Conservation (phyloP, 1,284 basidiomycete genomes). For the Chiua sp. region DNA sequence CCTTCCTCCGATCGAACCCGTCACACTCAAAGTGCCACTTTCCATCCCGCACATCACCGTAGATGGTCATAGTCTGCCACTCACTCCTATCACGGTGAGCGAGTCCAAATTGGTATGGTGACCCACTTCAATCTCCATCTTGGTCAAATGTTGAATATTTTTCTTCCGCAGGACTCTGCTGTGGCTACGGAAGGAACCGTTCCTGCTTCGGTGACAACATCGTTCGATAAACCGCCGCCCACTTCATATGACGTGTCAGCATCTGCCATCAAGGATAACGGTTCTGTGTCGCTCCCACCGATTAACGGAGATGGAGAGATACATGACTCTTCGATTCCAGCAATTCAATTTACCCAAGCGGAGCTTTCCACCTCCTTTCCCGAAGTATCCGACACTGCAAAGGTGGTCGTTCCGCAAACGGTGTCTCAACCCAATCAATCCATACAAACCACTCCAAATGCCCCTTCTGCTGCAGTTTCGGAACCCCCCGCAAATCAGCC, state of each 20-base stretch:
- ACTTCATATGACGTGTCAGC: conserved; percentile 32
- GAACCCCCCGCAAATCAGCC: conserved; percentile 4
- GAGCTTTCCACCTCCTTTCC: not conserved
- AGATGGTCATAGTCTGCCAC: conserved; percentile 41
- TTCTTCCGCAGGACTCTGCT: conserved; percentile 25
- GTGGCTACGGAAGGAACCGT: conserved; percentile 27
- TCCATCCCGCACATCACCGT: conserved; percentile 36
- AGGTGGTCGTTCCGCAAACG: conserved; percentile 4
- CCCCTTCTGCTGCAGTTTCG: not conserved
- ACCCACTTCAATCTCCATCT: not conserved
- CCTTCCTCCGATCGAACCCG: conserved; percentile 20
- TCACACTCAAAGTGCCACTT: conserved; percentile 10
- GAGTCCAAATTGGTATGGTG: conserved; percentile 23
- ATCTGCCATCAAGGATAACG: conserved; percentile 42
- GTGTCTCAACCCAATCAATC: not conserved
- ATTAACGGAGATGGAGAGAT: conserved; percentile 11
- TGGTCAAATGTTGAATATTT: not conserved
- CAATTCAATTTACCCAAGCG: conserved; percentile 3
- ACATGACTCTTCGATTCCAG: conserved; percentile 2
- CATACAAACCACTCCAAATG: not conserved
- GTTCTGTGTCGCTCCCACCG: conserved; percentile 5
- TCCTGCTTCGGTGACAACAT: conserved; percentile 6
- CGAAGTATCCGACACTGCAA: not conserved
- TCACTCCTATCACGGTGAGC: conserved; percentile 33
- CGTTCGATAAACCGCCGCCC: not conserved